A percentile compares a stretch with the other conserved stretches of the same genome.
phyloP scores from a whole-genome alignment of 2,329 filamentous ascomycete species.

The Coniochaeta prunicola region DNA sequence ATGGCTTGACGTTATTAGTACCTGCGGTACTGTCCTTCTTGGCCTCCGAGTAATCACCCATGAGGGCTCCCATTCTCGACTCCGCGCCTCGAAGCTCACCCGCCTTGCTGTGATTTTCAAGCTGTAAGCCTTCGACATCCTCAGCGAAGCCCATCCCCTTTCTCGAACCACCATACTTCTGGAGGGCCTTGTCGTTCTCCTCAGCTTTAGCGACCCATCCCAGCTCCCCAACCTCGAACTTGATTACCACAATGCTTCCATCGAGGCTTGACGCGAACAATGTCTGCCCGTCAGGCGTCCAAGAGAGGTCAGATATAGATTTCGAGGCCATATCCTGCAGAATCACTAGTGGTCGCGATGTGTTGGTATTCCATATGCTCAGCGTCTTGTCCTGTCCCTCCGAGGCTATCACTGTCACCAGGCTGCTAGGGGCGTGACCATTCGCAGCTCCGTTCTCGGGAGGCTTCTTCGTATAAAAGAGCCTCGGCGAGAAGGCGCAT shows the following conservation, averaged over 20 bases:
- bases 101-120: conserved; percentile 89
- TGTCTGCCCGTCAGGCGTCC: conserved; percentile 85
- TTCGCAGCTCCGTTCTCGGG: conserved; percentile 41
- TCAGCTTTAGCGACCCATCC: conserved; percentile 80
- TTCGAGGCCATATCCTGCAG: conserved; percentile 84
- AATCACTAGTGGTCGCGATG: conserved; percentile 82
- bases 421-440: conserved; percentile 36
- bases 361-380: conserved; percentile 97
- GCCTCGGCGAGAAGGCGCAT: conserved; percentile 87
- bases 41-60: conserved; percentile 62
- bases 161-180: conserved; percentile 84
- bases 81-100: conserved; percentile 86
- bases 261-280: conserved; percentile 84
- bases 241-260: conserved; percentile 73
- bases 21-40: conserved; percentile 40
- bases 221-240: conserved; percentile 81
- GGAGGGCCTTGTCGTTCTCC: conserved; percentile 87
- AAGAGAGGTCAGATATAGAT: conserved; percentile 88
- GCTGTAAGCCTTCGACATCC: conserved; percentile 76
- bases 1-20: conserved; percentile 41
- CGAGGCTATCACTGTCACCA: conserved; percentile 91
- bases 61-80: conserved; percentile 94
- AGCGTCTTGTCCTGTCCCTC: conserved; percentile 95
- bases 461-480: conserved; percentile 72
- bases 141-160: conserved; percentile 88